Evolutionary conservation across 1,139 yeast genomes (phyloP).

Genomic region (Blastobotrys persicus): DNA sequence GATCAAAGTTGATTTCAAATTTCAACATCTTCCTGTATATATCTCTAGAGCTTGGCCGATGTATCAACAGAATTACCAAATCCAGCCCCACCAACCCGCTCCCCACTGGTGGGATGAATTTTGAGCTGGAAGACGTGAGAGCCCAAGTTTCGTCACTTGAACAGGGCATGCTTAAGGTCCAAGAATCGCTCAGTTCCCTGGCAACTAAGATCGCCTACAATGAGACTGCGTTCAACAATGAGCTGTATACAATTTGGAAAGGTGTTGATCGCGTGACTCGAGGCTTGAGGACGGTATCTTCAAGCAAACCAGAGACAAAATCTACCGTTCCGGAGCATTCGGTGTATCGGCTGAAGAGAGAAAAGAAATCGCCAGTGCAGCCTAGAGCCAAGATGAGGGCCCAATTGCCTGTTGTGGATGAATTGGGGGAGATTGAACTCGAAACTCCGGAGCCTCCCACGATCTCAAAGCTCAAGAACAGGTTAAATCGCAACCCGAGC

Average conservation of each 20-base stretch:
- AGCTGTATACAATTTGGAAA: slow-evolving; percentile 21
- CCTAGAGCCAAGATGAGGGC: not conserved
- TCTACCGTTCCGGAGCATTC: not conserved
- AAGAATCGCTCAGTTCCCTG: not conserved
- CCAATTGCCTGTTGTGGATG: slow-evolving; percentile 2
- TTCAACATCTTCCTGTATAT: slow-evolving; percentile 30
- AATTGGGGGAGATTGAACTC: not conserved
- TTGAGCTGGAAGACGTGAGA: not conserved
- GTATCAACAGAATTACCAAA: slow-evolving; percentile 20
- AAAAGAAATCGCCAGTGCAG: not conserved
- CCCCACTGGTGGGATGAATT: not conserved
- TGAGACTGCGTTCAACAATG: slow-evolving; percentile 18
- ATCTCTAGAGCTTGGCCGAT: slow-evolving; percentile 25
- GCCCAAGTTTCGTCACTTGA: slow-evolving; percentile 8
- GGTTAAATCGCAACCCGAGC: not conserved
- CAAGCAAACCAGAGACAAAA: slow-evolving; percentile 1
- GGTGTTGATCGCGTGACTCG: slow-evolving; percentile 20
- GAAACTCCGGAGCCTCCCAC: not conserved
- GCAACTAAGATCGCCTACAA: slow-evolving; percentile 13
- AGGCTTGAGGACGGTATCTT: slow-evolving; percentile 4
- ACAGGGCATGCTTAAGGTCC: slow-evolving; percentile 4
- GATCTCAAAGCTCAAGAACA: not conserved
- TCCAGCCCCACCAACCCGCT: not conserved
- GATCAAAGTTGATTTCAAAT: slow-evolving; percentile 25
- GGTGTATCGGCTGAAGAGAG: not conserved